Conservation (phyloP, 2,329 filamentous ascomycete genomes). For the Phoma sp. region DNA sequence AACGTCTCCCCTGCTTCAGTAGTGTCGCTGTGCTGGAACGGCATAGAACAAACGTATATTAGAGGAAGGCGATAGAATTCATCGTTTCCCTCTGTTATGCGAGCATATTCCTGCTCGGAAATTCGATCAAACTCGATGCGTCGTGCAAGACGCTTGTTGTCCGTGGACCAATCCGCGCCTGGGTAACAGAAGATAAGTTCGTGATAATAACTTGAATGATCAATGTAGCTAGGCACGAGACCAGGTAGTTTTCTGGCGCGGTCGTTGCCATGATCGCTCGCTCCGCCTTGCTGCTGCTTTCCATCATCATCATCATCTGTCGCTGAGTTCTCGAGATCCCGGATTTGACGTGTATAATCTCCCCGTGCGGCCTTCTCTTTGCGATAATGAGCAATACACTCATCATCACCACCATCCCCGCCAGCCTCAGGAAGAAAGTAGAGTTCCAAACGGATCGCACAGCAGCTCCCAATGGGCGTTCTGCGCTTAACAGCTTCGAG, state of each 20-base stretch:
- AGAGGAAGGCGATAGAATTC: slow-evolving; percentile 7
- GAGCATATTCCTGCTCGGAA: slow-evolving; percentile 11
- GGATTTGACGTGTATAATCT: slow-evolving; percentile 14
- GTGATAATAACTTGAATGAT: slow-evolving; percentile 7
- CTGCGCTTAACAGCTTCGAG: slow-evolving; percentile 12
- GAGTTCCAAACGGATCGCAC: slow-evolving; percentile 14
- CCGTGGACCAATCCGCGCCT: slow-evolving; percentile 9
- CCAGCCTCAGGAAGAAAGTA: not conserved
- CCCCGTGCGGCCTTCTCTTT: slow-evolving; percentile 14
- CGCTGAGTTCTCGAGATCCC: slow-evolving; percentile 9
- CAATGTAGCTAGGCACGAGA: slow-evolving; percentile 16
- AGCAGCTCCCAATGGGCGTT: slow-evolving; percentile 5
- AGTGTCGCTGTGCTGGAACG: slow-evolving; percentile 13
- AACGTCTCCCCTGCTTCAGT: slow-evolving; percentile 10
- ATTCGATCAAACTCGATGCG: slow-evolving; percentile 6
- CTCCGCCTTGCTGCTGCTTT: slow-evolving; percentile 10
- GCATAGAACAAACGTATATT: slow-evolving; percentile 10
- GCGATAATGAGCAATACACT: slow-evolving; percentile 12
- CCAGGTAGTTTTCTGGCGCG: slow-evolving; percentile 8
- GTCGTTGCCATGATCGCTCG: no score
- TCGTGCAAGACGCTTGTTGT: slow-evolving; percentile 7
- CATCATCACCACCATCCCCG: slow-evolving; percentile 5
- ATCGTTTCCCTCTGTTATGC: not conserved
- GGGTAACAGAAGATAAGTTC: slow-evolving; percentile 3
- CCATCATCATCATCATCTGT: not conserved